These are phyloP conservation scores for Syncephalis plumigaleata DNA, from an alignment of 371 early-diverging fungal genomes.

Conservation along the genomic window DNA sequence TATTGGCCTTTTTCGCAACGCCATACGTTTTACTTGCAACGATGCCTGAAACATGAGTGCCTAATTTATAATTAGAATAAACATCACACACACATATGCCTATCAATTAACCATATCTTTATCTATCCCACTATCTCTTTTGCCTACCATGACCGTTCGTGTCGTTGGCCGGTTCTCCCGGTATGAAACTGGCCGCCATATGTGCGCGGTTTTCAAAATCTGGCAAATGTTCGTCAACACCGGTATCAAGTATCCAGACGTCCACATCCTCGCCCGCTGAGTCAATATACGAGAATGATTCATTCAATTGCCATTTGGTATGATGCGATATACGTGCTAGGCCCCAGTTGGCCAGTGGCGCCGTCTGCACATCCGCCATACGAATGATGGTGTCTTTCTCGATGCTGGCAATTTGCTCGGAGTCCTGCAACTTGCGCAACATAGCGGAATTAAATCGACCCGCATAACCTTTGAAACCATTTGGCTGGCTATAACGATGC, in stretches of 20 bases:
- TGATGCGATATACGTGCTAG: conserved; percentile 64
- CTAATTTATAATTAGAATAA: conserved; percentile 8
- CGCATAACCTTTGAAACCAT: conserved; percentile 58
- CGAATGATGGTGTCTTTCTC: conserved; percentile 75
- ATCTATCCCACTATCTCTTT: too few relatives aligned
- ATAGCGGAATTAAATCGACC: conserved; percentile 48
- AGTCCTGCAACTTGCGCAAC: conserved; percentile 14
- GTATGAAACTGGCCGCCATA: conserved; percentile 28
- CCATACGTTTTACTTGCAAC: conserved; percentile 58
- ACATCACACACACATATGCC: too few relatives aligned
- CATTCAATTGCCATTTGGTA: conserved; percentile 13
- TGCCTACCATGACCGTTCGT: conserved; percentile 39
- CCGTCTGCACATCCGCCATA: conserved; percentile 38
- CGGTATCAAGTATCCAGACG: conserved; percentile 40
- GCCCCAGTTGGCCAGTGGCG: conserved; percentile 72
- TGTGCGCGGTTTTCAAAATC: conserved; percentile 51
- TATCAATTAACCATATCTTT: too few relatives aligned
- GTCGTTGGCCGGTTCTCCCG: conserved; percentile 24
- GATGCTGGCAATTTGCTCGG: conserved; percentile 13
- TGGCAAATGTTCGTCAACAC: conserved; percentile 31
- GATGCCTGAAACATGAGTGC: conserved; percentile 54
- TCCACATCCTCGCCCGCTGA: conserved; percentile 21
- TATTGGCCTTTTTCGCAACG: conserved; percentile 67
- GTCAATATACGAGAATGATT: conserved; percentile 11
- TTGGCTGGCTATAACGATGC: too few relatives aligned